Base-by-base conservation (phyloP, 1,139 yeast species). In the Debaryomyces sp. region DNA sequence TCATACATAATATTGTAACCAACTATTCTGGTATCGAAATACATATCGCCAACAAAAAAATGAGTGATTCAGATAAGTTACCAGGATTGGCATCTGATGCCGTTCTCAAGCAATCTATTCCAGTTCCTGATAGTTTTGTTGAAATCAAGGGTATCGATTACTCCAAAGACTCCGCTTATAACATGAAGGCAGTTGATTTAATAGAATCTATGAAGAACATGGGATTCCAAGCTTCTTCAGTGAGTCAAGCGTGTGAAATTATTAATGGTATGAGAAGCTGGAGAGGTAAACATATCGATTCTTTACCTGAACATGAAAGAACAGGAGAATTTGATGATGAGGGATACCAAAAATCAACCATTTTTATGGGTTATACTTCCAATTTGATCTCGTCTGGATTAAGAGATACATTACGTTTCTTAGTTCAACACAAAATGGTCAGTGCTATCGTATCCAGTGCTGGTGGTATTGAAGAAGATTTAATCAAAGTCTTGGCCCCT, bases 211-310 rank as follows among this genome's bases (percentile, higher is more conserved):
- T 95, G 99, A 82, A 76, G 59, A 84, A 84, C 41, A 94, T 94
- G 97, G 99, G 99, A n/a, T 95, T 94, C 77, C 99, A 94, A 71
- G 99, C 96, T 5, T 81, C 92, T 17, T 80, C 95, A 2, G 78
- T 94, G 40, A 85, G 91, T 26, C 77, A 84, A 58, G 97, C 97
- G 2, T 91, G 97, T 66, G 96, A 89, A 24, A 89, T 94, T 56
- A 90, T 94, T 53, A 82, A 92, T 62, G 84, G 88, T 46, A 95
- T 94, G 99, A 82, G 96, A 68, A 52, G 72, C 15, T 94, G 98
- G 98, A 82, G 92, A 68, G 99, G 98, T 50, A 81, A 80, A 55
- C 87, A 87, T 59, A 77, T 67, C 44, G 81, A 78, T 48, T 83
- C 80, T 48, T 71, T 87, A 43, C 86, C 81, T 47, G 92, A 85